phyloP scores from a whole-genome alignment of 2,329 filamentous ascomycete species.

The Monilinia polystroma region DNA sequence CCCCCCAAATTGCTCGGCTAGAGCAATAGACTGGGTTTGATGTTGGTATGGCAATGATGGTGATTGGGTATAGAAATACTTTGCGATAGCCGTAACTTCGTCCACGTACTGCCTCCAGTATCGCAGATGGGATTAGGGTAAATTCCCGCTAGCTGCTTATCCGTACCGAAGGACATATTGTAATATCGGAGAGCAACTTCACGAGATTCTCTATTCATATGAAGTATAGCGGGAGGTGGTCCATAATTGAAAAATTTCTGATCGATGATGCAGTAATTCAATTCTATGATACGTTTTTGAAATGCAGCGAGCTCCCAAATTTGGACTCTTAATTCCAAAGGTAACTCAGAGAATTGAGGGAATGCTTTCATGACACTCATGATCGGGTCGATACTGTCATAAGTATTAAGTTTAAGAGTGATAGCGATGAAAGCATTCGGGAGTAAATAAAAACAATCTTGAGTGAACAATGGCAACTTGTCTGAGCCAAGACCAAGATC shows the following conservation, averaged over 20 bases:
- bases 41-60: constrained; percentile 12
- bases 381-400: background rate
- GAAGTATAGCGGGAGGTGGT: constrained; percentile 21
- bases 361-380: background rate
- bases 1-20: constrained; percentile 10
- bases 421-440: background rate
- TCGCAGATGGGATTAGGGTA: constrained; percentile 24
- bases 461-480: background rate
- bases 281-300: constrained; percentile 15
- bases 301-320: constrained; percentile 17
- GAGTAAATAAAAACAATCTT: no score
- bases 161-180: constrained; percentile 21
- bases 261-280: constrained; percentile 20
- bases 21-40: constrained; percentile 20
- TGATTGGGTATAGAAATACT: constrained; percentile 16
- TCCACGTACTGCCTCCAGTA: constrained; percentile 20
- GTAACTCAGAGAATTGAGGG: background rate
- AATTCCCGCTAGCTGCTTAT: constrained; percentile 14
- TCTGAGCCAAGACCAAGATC: background rate
- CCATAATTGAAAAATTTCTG: constrained; percentile 10
- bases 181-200: constrained; percentile 15
- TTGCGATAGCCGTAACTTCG: constrained; percentile 19
- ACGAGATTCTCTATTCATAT: constrained; percentile 23
- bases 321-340: constrained; percentile 9
- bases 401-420: background rate